Evolutionary conservation across 2,329 filamentous ascomycete genomes (phyloP).

Genomic region (Furcasterigmium sp.): DNA sequence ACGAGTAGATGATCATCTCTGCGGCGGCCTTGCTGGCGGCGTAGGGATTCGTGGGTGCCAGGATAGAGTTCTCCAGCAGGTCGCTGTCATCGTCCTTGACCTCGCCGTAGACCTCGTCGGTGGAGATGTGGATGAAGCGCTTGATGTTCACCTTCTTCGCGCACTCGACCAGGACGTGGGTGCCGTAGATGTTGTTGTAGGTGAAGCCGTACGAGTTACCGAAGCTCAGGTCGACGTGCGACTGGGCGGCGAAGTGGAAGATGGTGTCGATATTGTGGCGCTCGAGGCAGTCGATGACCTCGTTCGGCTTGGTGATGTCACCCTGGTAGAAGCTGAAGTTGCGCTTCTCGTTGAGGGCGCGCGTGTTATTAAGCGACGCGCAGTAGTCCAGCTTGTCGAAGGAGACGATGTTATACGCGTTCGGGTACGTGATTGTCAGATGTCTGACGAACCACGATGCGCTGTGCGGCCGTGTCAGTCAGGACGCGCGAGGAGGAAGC

Average conservation of each 20-base stretch:
- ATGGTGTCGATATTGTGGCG: constrained; percentile 72
- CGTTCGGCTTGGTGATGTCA: constrained; percentile 66
- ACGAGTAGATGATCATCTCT: constrained; percentile 84
- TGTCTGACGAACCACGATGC: constrained; percentile 81
- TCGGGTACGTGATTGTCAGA: constrained; percentile 66
- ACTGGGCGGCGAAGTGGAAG: constrained; percentile 82
- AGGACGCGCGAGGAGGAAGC: constrained; percentile 12
- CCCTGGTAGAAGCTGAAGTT: constrained; percentile 80
- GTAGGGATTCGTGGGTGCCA: constrained; percentile 78
- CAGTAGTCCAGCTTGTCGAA: constrained; percentile 86
- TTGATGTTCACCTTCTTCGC: constrained; percentile 66
- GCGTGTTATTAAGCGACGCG: constrained; percentile 74
- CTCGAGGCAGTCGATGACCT: constrained; percentile 67
- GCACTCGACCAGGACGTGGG: constrained; percentile 73
- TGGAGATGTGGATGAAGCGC: constrained; percentile 77
- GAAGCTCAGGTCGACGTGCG: constrained; percentile 78
- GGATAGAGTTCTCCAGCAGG: constrained; percentile 66
- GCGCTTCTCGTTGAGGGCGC: constrained; percentile 56
- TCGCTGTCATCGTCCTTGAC: constrained; percentile 68
- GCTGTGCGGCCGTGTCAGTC: constrained; percentile 32
- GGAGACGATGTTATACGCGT: constrained; percentile 72
- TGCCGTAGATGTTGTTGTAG: constrained; percentile 76
- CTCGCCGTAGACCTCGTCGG: constrained; percentile 82
- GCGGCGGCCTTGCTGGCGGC: constrained; percentile 76
- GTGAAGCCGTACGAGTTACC: constrained; percentile 79